These are phyloP conservation scores for Besnoitia besnoiti DNA, from an alignment of 169 alveolate genomes.

Conservation along the genomic window DNA sequence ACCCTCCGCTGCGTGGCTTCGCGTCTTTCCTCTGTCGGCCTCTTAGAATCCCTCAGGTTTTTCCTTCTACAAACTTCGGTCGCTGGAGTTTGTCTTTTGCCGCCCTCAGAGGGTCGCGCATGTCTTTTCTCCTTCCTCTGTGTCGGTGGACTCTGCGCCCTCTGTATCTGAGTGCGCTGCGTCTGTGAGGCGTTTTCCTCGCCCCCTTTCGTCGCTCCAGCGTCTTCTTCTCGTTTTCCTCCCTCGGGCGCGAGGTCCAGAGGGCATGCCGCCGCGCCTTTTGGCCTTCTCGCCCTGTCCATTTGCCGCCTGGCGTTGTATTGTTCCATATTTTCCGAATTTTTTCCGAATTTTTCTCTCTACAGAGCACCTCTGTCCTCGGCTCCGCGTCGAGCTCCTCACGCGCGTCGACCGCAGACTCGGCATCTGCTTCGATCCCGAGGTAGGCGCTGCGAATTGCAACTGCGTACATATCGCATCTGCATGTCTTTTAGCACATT, in stretches of 20 bases:
- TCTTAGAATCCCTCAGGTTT: neutral
- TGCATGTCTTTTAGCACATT: no score
- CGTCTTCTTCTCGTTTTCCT: neutral
- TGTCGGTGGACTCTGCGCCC: no score
- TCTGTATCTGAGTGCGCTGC: no score
- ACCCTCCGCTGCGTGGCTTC: no score
- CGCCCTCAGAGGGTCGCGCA: no score
- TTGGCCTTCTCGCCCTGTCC: no score
- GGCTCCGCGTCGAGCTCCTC: neutral
- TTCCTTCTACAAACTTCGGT: neutral
- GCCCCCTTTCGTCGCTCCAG: neutral
- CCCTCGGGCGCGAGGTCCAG: neutral
- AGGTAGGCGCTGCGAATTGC: neutral
- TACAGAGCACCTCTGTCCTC: constrained; percentile 19
- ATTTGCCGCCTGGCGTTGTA: neutral
- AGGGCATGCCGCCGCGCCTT: no score
- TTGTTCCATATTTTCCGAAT: neutral
- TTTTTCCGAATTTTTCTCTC: neutral
- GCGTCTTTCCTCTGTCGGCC: no score
- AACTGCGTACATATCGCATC: no score
- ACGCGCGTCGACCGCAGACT: constrained; percentile 31
- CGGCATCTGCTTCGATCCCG: constrained; percentile 10
- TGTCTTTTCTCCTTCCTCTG: neutral
- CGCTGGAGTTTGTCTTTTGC: neutral
- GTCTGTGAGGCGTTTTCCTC: no score